These are phyloP conservation scores for Zasmidium angulare DNA, from an alignment of 2,329 filamentous ascomycete species.

Conservation along the genomic window DNA sequence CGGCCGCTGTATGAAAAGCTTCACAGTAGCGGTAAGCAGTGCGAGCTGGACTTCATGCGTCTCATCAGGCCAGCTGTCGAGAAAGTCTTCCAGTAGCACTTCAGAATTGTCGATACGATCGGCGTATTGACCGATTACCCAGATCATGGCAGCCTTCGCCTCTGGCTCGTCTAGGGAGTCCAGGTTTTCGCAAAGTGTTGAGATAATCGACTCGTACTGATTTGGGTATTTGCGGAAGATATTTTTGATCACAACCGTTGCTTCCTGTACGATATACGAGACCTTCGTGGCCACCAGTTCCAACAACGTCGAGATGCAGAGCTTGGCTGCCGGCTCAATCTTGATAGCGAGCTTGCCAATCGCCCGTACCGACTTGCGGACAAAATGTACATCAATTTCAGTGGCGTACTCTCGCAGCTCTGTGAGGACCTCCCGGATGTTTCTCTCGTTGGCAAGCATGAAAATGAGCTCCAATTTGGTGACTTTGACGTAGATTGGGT, in stretches of 20 bases:
- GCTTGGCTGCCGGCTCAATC: constrained; percentile 87
- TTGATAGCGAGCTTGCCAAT: constrained; percentile 99
- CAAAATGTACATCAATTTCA: constrained; percentile 98
- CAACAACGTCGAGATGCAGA: constrained; percentile 89
- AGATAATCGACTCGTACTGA: constrained; percentile 97
- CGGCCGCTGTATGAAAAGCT: constrained; percentile 94
- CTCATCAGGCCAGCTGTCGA: constrained; percentile 92
- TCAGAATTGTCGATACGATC: constrained; percentile 97
- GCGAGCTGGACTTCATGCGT: constrained; percentile 94
- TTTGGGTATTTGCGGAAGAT: constrained; percentile 99
- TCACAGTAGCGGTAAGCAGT: constrained; percentile 91
- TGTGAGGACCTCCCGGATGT: constrained; percentile 91
- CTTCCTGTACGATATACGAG: constrained; percentile 97
- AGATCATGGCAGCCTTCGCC: constrained; percentile 97
- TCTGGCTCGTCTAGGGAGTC: constrained; percentile 97
- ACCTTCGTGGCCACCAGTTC: constrained; percentile 97
- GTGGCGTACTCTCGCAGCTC: constrained; percentile 94
- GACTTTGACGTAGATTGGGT: constrained; percentile 98
- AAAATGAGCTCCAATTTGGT: constrained; percentile 98
- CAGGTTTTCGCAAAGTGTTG: constrained; percentile 90
- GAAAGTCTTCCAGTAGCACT: constrained; percentile 87
- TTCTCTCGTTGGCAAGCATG: constrained; percentile 93
- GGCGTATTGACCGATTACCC: constrained; percentile 98
- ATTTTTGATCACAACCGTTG: constrained; percentile 96
- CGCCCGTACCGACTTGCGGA: constrained; percentile 92